Conservation (phyloP, 1,139 yeast genomes). For the Scheffersomyces titani region DNA sequence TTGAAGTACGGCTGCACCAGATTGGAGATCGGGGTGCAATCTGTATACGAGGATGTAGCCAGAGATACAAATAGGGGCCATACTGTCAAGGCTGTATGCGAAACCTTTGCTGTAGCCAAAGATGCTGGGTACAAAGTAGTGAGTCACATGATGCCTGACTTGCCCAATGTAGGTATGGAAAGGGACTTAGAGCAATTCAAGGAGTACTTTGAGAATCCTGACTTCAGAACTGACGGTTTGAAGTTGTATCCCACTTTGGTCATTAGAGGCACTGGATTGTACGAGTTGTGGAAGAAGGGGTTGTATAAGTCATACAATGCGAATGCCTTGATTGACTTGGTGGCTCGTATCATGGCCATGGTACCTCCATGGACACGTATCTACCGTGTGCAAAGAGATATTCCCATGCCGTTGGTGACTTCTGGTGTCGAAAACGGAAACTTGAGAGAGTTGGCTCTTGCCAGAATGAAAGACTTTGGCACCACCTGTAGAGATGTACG, state of each 20-base stretch:
- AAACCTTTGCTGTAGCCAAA: constrained; percentile 91
- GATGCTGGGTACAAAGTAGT: constrained; percentile 98
- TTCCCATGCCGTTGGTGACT: constrained; percentile 98
- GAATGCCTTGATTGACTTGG: constrained; percentile 88
- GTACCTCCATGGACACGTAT: constrained; percentile 99
- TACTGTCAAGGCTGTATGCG: constrained; percentile 94
- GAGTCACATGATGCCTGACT: constrained; percentile 99
- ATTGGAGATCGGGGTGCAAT: constrained; percentile 95
- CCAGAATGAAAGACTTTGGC: constrained; percentile 98
- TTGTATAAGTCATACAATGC: constrained; percentile 93
- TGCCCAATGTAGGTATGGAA: constrained; percentile 98
- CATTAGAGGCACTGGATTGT: constrained; percentile 95
- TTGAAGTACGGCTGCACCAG: constrained; percentile 95
- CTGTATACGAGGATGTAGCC: constrained; percentile 97
- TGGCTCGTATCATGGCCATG: constrained; percentile 90
- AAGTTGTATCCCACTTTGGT: constrained; percentile 95
- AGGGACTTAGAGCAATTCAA: constrained; percentile 93
- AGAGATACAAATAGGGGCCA: constrained; percentile 98
- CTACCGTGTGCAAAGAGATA: constrained; percentile 97
- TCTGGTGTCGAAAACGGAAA: constrained; percentile 99
- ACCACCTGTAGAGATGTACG: constrained; percentile 96
- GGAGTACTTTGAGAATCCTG: constrained; percentile 97
- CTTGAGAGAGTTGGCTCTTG: constrained; percentile 89
- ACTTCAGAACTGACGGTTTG: constrained; percentile 94
- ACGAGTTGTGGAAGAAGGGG: constrained; percentile 97